These are phyloP conservation scores for Panaeolus cyanescens DNA, from an alignment of 768 basidiomycete species.

Conservation along the genomic window DNA sequence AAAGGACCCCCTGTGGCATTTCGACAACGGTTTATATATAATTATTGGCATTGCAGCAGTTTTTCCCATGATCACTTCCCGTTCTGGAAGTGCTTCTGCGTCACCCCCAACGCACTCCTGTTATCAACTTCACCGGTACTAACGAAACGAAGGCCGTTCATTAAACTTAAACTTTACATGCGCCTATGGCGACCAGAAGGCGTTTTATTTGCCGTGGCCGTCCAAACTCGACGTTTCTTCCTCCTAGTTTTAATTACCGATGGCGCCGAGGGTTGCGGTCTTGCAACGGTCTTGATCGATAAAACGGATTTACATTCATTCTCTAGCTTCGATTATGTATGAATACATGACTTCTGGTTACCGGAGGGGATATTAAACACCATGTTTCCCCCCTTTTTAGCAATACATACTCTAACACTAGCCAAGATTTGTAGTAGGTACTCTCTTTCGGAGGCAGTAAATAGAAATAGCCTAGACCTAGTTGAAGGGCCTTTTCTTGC, in stretches of 20 bases:
- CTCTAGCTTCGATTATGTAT: conserved; percentile 1
- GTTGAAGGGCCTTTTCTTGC: background rate
- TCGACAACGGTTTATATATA: no score
- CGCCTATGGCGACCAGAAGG: conserved; percentile 2
- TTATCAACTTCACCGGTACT: background rate
- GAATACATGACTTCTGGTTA: background rate
- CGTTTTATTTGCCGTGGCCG: background rate
- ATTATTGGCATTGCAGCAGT: no score
- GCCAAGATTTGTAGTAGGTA: background rate
- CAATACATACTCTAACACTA: background rate
- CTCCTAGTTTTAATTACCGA: conserved; percentile 1
- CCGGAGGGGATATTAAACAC: background rate
- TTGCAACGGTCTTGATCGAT: background rate
- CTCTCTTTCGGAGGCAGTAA: no score
- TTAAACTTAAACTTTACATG: background rate
- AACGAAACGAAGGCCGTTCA: background rate
- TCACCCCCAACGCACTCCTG: background rate
- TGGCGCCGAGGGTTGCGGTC: conserved; percentile 1
- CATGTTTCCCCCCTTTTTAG: background rate
- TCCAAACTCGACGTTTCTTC: background rate
- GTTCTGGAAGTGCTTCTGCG: background rate
- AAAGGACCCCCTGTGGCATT: background rate
- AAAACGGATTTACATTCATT: background rate
- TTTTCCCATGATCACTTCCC: background rate
- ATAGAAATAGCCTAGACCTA: background rate